Base-by-base conservation (phyloP, 2,329 filamentous ascomycete species). In the Aureobasidium sp. region DNA sequence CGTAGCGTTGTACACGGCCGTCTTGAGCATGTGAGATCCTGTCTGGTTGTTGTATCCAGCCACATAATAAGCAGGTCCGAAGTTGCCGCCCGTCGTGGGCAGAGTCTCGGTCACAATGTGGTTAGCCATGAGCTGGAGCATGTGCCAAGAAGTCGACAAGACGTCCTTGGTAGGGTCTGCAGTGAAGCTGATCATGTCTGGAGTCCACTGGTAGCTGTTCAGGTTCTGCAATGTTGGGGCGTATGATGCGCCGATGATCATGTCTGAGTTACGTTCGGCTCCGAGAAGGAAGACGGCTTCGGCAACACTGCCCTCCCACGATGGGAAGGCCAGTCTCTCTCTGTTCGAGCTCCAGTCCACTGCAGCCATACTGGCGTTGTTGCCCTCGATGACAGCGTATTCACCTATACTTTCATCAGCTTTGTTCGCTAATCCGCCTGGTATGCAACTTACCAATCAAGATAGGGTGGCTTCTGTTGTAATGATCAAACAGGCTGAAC, bases 281-380 rank as follows among this genome's bases (percentile, higher is more conserved):
- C 84, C 82, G 64, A 87, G 77, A 21, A 87, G 74, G 61, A 81
- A 84, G 8, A 88, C 78, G n/a, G 83, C 84, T 68, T 88, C 85
- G 13, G 80, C 80, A 6, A 88, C 82, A 10, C 80, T 77, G 27
- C 83, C 84, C 53, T 81, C 80, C 83, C 66, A 67, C 57, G 61
- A 67, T 5, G 66, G 68, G 54, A 64, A 68, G 3, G 54, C 44
- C 36, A 53, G 41, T 36, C 63, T 42, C 8, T 32, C 6, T 21
- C 55, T 16, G 27, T 30, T 39, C 4, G 53, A 44, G 13, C n/a
- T 63, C 65, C 66, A 76, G 15, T 76, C 67, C 3, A 77, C 78
- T 4, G 29, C 30, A 27, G n/a, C 55, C 61, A 2, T 71, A 65
- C 75, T 78, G 83, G 64, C 75, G 75, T 21, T 72, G 78, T n/a